Percentiles rank a stretch among this genome's conserved stretches.
Evolutionary conservation across 2,329 filamentous ascomycete genomes (phyloP).

Genomic region (Cladobotryum protrusum): DNA sequence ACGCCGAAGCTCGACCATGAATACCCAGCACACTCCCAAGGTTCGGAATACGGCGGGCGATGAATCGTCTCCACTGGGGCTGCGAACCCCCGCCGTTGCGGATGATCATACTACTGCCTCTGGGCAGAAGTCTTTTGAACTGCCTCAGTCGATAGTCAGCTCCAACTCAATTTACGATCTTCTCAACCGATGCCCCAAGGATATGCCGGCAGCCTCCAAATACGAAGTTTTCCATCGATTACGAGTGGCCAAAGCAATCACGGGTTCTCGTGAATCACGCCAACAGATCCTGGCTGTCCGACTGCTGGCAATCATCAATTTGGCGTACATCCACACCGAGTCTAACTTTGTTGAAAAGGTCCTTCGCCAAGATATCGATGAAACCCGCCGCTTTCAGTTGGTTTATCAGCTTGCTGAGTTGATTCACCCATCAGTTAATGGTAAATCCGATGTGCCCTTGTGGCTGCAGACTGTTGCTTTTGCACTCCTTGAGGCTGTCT

Average conservation of each 20-base stretch:
- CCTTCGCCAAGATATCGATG: constrained; percentile 79
- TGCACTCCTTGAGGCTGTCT: constrained; percentile 75
- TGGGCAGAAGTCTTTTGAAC: constrained; percentile 55
- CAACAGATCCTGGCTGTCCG: constrained; percentile 75
- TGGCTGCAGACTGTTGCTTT: constrained; percentile 79
- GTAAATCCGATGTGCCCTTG: constrained; percentile 60
- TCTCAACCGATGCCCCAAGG: constrained; percentile 48
- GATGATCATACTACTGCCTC: constrained; percentile 28
- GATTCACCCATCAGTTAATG: constrained; percentile 73
- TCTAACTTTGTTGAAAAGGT: constrained; percentile 78
- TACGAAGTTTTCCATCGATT: constrained; percentile 84
- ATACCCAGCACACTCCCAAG: constrained; percentile 36
- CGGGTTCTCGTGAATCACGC: constrained; percentile 57
- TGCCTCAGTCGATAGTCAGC: constrained; percentile 52
- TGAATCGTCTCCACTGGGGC: constrained; percentile 45
- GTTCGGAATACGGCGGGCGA: constrained; percentile 27
- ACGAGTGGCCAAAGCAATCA: constrained; percentile 75
- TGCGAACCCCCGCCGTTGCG: constrained; percentile 33
- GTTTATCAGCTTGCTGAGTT: constrained; percentile 89
- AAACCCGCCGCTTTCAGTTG: constrained; percentile 81
- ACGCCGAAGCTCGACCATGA: constrained; percentile 59
- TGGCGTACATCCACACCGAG: constrained; percentile 85
- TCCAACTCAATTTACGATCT: constrained; percentile 51
- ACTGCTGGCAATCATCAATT: constrained; percentile 79
- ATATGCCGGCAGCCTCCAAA: constrained; percentile 64